Evolutionary conservation across 163 green algal species (phyloP).

Genomic region (Trebouxia gelatinosa): DNA sequence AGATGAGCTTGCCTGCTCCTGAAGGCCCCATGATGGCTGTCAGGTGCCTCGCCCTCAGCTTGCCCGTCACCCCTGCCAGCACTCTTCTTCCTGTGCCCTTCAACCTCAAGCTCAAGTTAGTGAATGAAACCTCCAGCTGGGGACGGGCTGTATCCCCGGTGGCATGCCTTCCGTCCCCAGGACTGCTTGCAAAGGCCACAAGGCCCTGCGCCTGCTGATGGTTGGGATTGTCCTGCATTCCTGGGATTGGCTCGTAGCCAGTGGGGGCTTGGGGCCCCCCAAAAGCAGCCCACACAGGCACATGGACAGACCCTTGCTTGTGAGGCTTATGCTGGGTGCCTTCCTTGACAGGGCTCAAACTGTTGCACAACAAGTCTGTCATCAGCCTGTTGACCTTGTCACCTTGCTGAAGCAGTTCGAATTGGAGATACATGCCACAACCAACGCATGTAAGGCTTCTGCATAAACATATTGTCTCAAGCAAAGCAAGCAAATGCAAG

Average conservation of each 20-base stretch:
- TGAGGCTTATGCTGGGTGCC: too few species aligned
- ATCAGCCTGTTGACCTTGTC: too few species aligned
- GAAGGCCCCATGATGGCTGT: conserved; percentile 70
- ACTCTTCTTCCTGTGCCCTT: conserved; percentile 40
- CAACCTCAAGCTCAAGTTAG: conserved; percentile 41
- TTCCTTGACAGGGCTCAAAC: not conserved
- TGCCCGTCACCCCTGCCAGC: conserved; percentile 49
- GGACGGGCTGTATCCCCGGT: too few species aligned
- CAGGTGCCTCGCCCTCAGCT: conserved; percentile 44
- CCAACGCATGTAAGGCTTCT: too few species aligned
- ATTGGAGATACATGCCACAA: too few species aligned
- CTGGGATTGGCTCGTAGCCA: too few species aligned
- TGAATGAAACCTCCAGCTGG: conserved; percentile 49
- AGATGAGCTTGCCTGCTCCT: conserved; percentile 52
- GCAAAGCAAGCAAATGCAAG: too few species aligned
- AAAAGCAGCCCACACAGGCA: conserved; percentile 24
- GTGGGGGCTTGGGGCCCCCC: not conserved
- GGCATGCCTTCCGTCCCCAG: too few species aligned
- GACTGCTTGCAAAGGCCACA: not conserved
- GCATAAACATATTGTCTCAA: too few species aligned
- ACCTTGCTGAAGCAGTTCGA: too few species aligned
- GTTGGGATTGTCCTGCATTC: not conserved
- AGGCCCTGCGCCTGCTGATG: not conserved
- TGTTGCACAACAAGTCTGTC: too few species aligned
- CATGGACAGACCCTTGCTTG: not conserved